phyloP scores from a whole-genome alignment of 345 rosid genomes.

The Cardamine occulta region DNA sequence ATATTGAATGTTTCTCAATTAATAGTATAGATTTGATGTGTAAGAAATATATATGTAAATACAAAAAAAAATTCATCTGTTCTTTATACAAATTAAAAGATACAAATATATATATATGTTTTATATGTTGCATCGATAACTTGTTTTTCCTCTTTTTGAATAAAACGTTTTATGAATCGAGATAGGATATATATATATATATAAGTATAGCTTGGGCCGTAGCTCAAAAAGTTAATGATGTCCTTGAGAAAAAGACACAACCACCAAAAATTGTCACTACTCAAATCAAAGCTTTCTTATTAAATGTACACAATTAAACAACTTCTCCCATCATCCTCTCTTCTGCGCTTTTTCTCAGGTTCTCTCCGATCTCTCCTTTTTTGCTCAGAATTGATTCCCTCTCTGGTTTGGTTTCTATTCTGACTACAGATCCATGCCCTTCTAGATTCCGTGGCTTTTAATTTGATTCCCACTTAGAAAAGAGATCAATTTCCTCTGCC shows the following conservation, averaged over 20 bases:
- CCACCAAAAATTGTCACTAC: conserved; percentile 15
- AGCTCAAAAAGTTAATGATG: not conserved
- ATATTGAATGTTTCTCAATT: no score
- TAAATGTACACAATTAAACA: conserved; percentile 25
- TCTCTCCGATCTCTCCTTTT: conserved; percentile 23
- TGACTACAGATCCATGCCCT: conserved; percentile 25
- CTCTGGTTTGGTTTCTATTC: conserved; percentile 4
- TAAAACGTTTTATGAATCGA: not conserved
- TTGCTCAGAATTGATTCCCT: not conserved
- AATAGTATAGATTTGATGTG: no score
- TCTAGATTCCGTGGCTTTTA: conserved; percentile 14
- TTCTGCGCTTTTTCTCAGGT: conserved; percentile 18
- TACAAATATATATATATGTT: no score
- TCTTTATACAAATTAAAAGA: no score
- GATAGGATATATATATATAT: not conserved
- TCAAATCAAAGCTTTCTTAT: conserved; percentile 20
- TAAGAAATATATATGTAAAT: no score
- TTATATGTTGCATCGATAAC: not conserved
- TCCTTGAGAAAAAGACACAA: conserved; percentile 17
- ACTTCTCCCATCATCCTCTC: conserved; percentile 4
- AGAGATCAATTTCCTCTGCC: not conserved
- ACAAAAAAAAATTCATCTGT: no score
- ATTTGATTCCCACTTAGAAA: not conserved
- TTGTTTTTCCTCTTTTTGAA: not conserved
- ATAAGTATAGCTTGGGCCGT: not conserved